phyloP scores from a whole-genome alignment of 2,329 filamentous ascomycete species.

The Colletotrichum viniferum region DNA sequence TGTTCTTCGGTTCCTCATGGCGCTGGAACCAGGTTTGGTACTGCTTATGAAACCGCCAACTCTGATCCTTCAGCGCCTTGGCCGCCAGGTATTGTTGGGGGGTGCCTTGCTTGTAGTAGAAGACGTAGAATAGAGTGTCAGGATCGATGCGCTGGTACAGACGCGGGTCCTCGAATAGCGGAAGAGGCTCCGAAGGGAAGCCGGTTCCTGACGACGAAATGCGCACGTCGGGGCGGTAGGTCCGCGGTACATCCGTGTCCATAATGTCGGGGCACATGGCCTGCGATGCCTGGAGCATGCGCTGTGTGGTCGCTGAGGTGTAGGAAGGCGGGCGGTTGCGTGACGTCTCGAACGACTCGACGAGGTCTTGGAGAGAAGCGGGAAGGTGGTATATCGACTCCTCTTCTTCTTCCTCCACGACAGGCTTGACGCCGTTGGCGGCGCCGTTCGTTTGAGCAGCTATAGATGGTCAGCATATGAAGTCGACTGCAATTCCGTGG shows the following conservation, averaged over 20 bases:
- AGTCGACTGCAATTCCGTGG: neutral
- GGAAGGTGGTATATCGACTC: constrained; percentile 95
- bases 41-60: constrained; percentile 99
- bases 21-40: constrained; percentile 99
- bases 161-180: constrained; percentile 88
- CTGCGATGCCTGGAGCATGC: constrained; percentile 78
- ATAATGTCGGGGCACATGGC: constrained; percentile 73
- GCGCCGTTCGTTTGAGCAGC: constrained; percentile 54
- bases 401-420: constrained; percentile 58
- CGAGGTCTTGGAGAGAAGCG: constrained; percentile 83
- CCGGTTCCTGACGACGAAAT: constrained; percentile 77
- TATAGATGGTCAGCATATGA: constrained; percentile 20
- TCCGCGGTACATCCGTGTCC: constrained; percentile 82
- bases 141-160: constrained; percentile 91
- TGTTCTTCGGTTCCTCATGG: constrained; percentile 97
- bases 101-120: constrained; percentile 97
- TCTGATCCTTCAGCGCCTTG: constrained; percentile 96
- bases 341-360: constrained; percentile 87
- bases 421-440: constrained; percentile 55
- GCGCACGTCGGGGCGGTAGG: constrained; percentile 83
- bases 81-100: constrained; percentile 96
- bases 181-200: constrained; percentile 90
- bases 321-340: constrained; percentile 70
- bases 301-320: constrained; percentile 69
- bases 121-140: constrained; percentile 97